Evolutionary conservation across 1,139 yeast species (phyloP).

Genomic region (Hansenula sp.): DNA sequence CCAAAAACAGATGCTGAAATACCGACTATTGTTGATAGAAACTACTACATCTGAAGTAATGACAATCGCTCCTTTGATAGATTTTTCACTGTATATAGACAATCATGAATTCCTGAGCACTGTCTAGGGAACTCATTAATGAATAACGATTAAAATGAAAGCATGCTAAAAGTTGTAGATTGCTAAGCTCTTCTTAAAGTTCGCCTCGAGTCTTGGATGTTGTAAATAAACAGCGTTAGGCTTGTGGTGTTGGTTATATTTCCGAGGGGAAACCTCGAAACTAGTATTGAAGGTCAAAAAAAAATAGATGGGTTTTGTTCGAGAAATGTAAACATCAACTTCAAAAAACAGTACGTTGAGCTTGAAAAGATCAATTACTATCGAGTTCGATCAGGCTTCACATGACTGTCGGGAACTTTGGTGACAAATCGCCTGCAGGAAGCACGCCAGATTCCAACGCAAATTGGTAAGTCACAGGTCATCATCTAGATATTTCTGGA

Average conservation of each 20-base stretch:
- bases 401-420: neutral
- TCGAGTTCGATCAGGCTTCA: no score
- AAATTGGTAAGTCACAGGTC: neutral
- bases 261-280: conserved; percentile 1
- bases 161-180: no score
- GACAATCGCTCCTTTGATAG: no score
- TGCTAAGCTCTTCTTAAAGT: no score
- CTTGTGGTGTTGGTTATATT: no score
- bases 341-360: neutral
- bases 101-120: neutral
- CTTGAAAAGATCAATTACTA: no score
- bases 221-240: no score
- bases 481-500: neutral
- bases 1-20: conserved; percentile 30
- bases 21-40: conserved; percentile 33
- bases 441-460: neutral
- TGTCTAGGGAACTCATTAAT: neutral
- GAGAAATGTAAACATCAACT: conserved; percentile 2
- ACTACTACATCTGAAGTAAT: conserved; percentile 26
- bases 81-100: neutral
- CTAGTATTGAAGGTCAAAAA: neutral
- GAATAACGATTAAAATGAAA: neutral
- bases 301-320: neutral
- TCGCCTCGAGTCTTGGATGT: no score
- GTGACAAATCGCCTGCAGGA: neutral